Evolutionary conservation across 768 basidiomycete genomes (phyloP), one percentile per base, ranked within the genome.

Genomic region (Leucocoprinus birnbaumii): DNA sequence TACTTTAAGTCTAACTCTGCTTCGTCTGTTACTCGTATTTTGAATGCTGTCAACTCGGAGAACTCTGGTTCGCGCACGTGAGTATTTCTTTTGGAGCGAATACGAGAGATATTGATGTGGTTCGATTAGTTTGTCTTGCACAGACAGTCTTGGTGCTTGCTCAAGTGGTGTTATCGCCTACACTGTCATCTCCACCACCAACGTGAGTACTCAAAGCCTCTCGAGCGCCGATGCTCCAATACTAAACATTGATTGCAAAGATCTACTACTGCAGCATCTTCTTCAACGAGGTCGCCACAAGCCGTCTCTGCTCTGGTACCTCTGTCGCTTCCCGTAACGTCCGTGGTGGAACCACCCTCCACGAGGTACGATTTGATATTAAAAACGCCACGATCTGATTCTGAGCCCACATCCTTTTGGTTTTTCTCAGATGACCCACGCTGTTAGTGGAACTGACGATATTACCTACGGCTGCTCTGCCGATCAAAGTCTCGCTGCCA

Each of bases 201-300:
- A 77, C 64, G 72, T 74, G 40, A 38, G 68, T 62, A 18, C 18
- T 34, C 31, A 11, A 46, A 46, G n/a, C 8, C 6, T 6, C 8
- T 35, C 47, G 25, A 24, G 34, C n/a, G 9, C n/a, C 19, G 10
- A 21, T 16, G 18, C 16, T 25, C 19, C 11, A 37, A 18, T n/a
- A 13, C 38, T 55, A 25, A 48, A 16, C 9, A n/a, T 25, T 13
- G 10, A 21, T 38, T 14, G 26, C 37, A 8, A 55, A 75, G 74
- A 74, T 80, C 62, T 78, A 77, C 68, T 77, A 60, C 66, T 79
- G 77, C 68, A 64, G 62, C 59, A 66, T 74, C 59, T 78, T 80
- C 72, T 80, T 74, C 71, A 70, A 71, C 54, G 72, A 80, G 61
- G 73, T 77, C 16, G 27, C 74, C 8, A 66, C 64, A 27, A 48